Evolutionary conservation across 176 grass and related monocot species (phyloP), one percentile per base, ranked within the genome.

Genomic region (Dendrocalamus sinicus): DNA sequence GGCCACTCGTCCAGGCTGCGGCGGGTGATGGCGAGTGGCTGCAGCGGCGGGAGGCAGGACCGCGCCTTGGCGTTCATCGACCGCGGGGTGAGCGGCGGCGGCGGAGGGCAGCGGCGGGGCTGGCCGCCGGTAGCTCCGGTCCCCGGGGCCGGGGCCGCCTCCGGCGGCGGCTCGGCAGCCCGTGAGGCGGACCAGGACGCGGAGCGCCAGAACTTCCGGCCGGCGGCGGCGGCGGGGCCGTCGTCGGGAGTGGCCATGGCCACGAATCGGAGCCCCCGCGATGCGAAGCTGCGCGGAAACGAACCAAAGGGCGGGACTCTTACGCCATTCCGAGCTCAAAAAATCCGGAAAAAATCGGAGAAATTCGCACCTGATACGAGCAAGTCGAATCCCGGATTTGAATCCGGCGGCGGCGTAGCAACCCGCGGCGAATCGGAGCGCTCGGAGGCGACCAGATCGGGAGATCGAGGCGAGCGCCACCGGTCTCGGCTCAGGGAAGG

Each of bases 1-100:
- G 96, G 96, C 96, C 96, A 99, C 84, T 99, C 97, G 50, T 92
- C 97, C 58, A 96, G 72, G 86, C 44, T 92, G 28, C 91, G 93
- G 44, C 91, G 89, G 9, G 93, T 89, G 72, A 98, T 98, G 69
- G 87, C 86, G 22, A 98, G 95, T 35, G 95, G 95, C 79, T 95
- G 95, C 64, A 98, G 91, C 64, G 95, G 96, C 39, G 94, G 97
- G 54, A 93, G 90, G 72, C 85, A 87, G 22, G 88, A 90, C 50
- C 94, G 78, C 24, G 39, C 88, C 83, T 97, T 97, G 9, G 77
- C 80, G 53, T 89, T 91, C 82, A 90, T 89, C 20, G 95, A 98
- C n/a, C 96, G 88, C 35, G 94, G 96, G 26, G 94, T 99, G 19
- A 96, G 92, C 45, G 92, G 93, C 59, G 88, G 92, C 37, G 86